Percentiles rank a stretch among this genome's conserved stretches.
Evolutionary conservation across 208 protist species (phyloP).

Genomic region (Tritrichomonas musculus): DNA sequence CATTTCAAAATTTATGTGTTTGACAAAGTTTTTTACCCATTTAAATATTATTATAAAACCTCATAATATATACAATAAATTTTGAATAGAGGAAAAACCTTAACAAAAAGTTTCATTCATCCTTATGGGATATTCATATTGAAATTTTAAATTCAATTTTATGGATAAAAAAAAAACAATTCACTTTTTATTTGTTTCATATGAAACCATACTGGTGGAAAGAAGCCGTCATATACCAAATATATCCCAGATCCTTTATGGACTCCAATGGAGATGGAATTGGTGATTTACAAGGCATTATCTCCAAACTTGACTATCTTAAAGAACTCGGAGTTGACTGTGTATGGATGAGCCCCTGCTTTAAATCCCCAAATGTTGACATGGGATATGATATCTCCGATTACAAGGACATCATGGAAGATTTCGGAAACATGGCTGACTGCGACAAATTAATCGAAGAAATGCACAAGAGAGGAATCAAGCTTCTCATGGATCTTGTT

Average conservation of each 20-base stretch:
- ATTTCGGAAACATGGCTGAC: not conserved
- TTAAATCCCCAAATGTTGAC: not conserved
- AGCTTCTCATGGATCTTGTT: not conserved
- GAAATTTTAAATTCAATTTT: too few relatives aligned
- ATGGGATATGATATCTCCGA: not conserved
- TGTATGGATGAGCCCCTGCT: not conserved
- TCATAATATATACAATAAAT: too few relatives aligned
- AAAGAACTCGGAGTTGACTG: not conserved
- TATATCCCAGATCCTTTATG: not conserved
- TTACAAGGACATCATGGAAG: not conserved
- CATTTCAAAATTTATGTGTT: too few relatives aligned
- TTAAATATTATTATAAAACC: too few relatives aligned
- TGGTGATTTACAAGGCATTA: not conserved
- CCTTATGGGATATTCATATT: too few relatives aligned
- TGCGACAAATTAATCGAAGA: not conserved
- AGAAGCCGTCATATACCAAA: not conserved
- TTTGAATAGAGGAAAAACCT: too few relatives aligned
- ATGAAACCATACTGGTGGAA: not conserved
- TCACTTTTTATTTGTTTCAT: too few relatives aligned
- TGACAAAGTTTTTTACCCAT: too few relatives aligned
- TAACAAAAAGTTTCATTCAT: too few relatives aligned
- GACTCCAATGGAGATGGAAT: not conserved
- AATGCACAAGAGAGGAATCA: not conserved
- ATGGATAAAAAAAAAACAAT: too few relatives aligned
- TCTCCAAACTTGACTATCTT: not conserved